phyloP scores from a whole-genome alignment of 2,329 filamentous ascomycete species.

The Pseudogymnoascus sp. region DNA sequence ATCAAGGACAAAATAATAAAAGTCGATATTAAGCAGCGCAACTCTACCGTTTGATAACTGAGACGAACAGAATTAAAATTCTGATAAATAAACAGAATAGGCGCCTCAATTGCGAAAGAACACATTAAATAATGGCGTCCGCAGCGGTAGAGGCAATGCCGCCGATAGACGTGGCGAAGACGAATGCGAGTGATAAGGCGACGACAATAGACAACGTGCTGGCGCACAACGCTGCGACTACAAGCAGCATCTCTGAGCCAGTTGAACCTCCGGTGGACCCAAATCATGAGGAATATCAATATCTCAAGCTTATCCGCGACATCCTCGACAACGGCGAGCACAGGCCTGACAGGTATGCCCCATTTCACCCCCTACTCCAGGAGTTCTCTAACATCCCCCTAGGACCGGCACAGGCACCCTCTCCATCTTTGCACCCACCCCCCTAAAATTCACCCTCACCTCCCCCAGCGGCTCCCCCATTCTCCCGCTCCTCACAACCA shows the following conservation, averaged over 20 bases:
- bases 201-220: neutral
- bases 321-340: conserved; percentile 80
- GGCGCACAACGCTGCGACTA: neutral
- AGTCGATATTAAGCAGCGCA: neutral
- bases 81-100: neutral
- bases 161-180: neutral
- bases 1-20: conserved; percentile 3
- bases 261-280: neutral
- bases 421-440: conserved; percentile 78
- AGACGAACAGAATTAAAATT: neutral
- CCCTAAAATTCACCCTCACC: conserved; percentile 79
- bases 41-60: neutral
- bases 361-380: neutral
- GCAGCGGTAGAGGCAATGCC: conserved; percentile 4
- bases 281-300: conserved; percentile 82
- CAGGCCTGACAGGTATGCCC: conserved; percentile 69
- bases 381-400: neutral
- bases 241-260: neutral
- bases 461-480: conserved; percentile 49
- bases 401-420: conserved; percentile 90
- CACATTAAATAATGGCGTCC: conserved; percentile 2
- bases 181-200: neutral
- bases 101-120: neutral
- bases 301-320: conserved; percentile 77
- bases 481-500: conserved; percentile 90